These are phyloP conservation scores for Laguncularia racemosa DNA, from an alignment of 345 rosid species.

Conservation along the genomic window DNA sequence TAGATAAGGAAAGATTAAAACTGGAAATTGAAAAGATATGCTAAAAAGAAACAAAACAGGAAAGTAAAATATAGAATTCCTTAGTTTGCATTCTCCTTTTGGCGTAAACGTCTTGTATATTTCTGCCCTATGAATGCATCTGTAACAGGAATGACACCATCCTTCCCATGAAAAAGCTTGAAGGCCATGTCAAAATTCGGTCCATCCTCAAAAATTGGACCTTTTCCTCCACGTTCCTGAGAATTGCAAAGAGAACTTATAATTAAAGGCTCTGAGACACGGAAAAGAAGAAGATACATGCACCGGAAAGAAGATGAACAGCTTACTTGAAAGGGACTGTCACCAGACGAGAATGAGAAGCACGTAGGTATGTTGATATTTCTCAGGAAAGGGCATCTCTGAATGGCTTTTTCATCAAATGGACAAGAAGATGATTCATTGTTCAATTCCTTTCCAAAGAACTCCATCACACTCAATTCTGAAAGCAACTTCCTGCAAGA, in stretches of 20 bases:
- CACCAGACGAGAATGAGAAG: slow-evolving; percentile 51
- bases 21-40: too few relatives aligned
- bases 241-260: neutral
- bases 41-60: too few relatives aligned
- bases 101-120: too few relatives aligned
- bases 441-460: slow-evolving; percentile 26
- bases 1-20: too few relatives aligned
- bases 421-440: slow-evolving; percentile 38
- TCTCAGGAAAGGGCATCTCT: slow-evolving; percentile 73
- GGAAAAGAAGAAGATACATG: too few relatives aligned
- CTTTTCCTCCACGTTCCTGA: slow-evolving; percentile 52
- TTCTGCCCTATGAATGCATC: too few relatives aligned
- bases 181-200: slow-evolving; percentile 63
- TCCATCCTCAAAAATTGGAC: slow-evolving; percentile 93
- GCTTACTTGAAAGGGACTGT: slow-evolving; percentile 39
- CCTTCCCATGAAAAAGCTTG: slow-evolving; percentile 78
- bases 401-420: slow-evolving; percentile 40
- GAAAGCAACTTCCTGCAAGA: slow-evolving; percentile 10
- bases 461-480: slow-evolving; percentile 30
- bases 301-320: neutral
- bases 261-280: too few relatives aligned
- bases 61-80: too few relatives aligned
- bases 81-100: too few relatives aligned
- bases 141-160: slow-evolving; percentile 76
- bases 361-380: slow-evolving; percentile 69